phyloP scores from a whole-genome alignment of 2,329 filamentous ascomycete genomes.

The Ceratocystis colombiana region DNA sequence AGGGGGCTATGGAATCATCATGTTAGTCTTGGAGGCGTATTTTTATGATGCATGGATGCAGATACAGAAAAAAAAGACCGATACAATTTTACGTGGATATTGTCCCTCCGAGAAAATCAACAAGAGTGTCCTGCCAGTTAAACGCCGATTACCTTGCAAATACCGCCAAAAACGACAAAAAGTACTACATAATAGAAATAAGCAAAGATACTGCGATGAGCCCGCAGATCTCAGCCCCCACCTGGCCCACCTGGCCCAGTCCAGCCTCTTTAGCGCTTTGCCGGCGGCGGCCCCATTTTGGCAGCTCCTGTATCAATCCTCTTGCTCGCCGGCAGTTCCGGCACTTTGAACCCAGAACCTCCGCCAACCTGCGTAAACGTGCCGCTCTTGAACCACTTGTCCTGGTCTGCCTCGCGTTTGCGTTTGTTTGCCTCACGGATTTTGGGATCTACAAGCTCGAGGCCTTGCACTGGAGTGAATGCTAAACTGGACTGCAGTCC shows the following conservation, averaged over 20 bases:
- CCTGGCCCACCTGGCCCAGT: neutral
- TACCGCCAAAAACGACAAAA: neutral
- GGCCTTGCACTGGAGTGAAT: slow-evolving; percentile 87
- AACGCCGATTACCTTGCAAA: slow-evolving; percentile 6
- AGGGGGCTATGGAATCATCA: slow-evolving; percentile 1
- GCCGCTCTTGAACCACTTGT: slow-evolving; percentile 95
- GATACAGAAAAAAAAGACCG: neutral
- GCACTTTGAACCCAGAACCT: slow-evolving; percentile 64
- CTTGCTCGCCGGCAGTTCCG: slow-evolving; percentile 62
- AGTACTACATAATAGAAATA: slow-evolving; percentile 5
- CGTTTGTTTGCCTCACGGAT: slow-evolving; percentile 74
- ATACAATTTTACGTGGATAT: slow-evolving; percentile 8
- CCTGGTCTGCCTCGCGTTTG: slow-evolving; percentile 88
- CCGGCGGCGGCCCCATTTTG: slow-evolving; percentile 40
- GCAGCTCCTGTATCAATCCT: slow-evolving; percentile 55
- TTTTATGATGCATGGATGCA: neutral
- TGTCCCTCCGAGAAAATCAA: neutral
- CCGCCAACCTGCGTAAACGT: slow-evolving; percentile 80
- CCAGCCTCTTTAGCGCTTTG: slow-evolving; percentile 25
- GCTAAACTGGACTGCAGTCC: slow-evolving; percentile 80
- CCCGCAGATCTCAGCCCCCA: neutral
- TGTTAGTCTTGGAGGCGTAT: neutral
- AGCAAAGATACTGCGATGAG: neutral
- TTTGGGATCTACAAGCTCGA: slow-evolving; percentile 93
- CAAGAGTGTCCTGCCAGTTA: slow-evolving; percentile 7